These are phyloP conservation scores for Penicillium longicatenatum DNA, from an alignment of 495 filamentous ascomycete genomes.

Conservation along the genomic window DNA sequence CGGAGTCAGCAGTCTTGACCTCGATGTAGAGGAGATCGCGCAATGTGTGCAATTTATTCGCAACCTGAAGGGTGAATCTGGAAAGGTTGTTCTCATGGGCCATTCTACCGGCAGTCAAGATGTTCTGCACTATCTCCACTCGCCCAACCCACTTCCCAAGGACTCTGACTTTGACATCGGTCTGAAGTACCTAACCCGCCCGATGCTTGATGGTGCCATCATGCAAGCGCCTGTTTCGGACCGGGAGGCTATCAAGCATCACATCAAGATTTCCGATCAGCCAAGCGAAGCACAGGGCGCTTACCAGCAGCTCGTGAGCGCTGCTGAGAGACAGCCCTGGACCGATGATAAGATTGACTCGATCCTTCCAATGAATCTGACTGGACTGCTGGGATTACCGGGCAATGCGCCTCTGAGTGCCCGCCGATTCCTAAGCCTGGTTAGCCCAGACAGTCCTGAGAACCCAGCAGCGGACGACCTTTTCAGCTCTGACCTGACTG, in stretches of 20 bases:
- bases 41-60: conserved; percentile 72
- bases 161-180: conserved; percentile 25
- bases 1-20: conserved; percentile 65
- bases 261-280: conserved; percentile 20
- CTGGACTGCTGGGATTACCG: conserved; percentile 49
- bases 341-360: conserved; percentile 53
- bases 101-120: conserved; percentile 91
- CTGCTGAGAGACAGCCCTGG: conserved; percentile 47
- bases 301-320: conserved; percentile 52
- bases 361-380: conserved; percentile 56
- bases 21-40: conserved; percentile 74
- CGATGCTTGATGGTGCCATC: conserved; percentile 72
- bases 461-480: conserved; percentile 77
- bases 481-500: conserved; percentile 77
- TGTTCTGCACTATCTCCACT: conserved; percentile 71
- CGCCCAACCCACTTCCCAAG: conserved; percentile 33
- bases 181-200: conserved; percentile 32
- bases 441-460: conserved; percentile 54
- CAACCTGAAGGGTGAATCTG: conserved; percentile 38
- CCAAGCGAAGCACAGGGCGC: conserved; percentile 34
- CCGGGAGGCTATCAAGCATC: conserved; percentile 60
- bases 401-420: conserved; percentile 56
- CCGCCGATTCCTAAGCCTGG: conserved; percentile 66
- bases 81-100: conserved; percentile 82
- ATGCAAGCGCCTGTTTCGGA: conserved; percentile 83